Base-by-base conservation (phyloP, 2,329 filamentous ascomycete genomes). In the Paecilomyces formosus region DNA sequence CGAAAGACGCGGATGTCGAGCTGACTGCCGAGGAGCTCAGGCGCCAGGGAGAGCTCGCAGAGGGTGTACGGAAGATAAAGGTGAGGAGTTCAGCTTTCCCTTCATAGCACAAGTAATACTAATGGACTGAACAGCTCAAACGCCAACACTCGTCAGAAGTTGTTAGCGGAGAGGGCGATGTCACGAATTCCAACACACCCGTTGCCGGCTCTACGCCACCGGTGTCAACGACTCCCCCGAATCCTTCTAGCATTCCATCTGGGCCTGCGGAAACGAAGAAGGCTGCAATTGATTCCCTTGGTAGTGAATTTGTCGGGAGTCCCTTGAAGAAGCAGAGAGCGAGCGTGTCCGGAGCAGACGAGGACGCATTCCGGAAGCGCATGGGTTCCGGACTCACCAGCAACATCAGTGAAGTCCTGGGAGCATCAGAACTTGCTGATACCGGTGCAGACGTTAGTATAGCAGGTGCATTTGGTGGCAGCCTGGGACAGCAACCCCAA, bases 31-130 rank as follows among this genome's bases (percentile, higher is more conserved):
- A 87, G 64, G 85, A 88, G 65, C 81, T 82, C 52, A 76, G 76
- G 63, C 78, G 80, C 60, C 82, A 85, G 66, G 82, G 82, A 30
- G 84, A 87, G 69, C 77, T 87, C 33, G 82, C 82, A 6, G 85
- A 87, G 64, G 85, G 85, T 55, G 80, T 88, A 57, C 78, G 84
- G 60, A 85, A 87, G 72, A 87, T 87, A 70, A 86, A 85, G 76
- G 85, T 86, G 72, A 64, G 78, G 13, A 28, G 2, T 5, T 18
- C 50, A 33, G 2, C 5, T 18, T 22, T 21, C 12, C n/a, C 12
- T 8, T 56, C 3, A 9, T 26, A 31, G n/a, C 4, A 3, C 9
- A 15, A 45, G 1, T 9, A 45, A 45, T 7, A 45, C 39, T 45
- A 2, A 65, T 58, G 54, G 60, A 56, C 35, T 26, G 53, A 61